phyloP scores from a whole-genome alignment of 2,329 filamentous ascomycete species.

The Acrocalymma vagum region DNA sequence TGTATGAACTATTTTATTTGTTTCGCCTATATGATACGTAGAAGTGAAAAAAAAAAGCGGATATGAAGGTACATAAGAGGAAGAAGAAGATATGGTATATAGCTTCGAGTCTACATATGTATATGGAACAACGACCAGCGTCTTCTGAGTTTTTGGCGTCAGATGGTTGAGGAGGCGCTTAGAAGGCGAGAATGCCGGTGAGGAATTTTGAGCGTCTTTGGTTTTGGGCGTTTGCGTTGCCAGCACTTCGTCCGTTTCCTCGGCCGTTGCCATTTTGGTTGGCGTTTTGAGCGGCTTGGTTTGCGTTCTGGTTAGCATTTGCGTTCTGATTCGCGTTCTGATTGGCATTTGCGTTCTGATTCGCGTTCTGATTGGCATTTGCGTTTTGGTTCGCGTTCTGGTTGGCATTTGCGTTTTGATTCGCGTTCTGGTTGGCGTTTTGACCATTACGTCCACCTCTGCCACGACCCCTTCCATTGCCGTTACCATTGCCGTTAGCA shows the following conservation, averaged over 20 bases:
- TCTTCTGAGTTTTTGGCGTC: no score
- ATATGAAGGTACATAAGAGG: no score
- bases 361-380: slow-evolving; percentile 4
- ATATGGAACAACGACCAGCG: no score
- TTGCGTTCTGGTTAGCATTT: neutral
- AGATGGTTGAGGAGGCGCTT: no score
- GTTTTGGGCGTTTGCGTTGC: neutral
- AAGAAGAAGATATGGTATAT: no score
- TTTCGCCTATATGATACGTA: no score
- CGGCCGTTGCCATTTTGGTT: neutral
- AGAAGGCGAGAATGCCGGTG: no score
- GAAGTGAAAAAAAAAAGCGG: no score
- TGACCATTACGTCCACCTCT: slow-evolving; percentile 2
- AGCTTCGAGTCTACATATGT: no score
- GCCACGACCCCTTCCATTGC: slow-evolving; percentile 9
- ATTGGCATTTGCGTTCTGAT: slow-evolving; percentile 1
- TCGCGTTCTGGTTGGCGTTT: slow-evolving; percentile 1
- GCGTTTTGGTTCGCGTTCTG: neutral
- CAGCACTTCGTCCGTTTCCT: slow-evolving; percentile 2
- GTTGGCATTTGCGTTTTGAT: neutral
- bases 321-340: slow-evolving; percentile 1
- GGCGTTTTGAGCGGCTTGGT: neutral
- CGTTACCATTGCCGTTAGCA: slow-evolving; percentile 11
- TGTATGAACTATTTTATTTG: no score
- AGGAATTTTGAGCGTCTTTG: slow-evolving; percentile 1